phyloP scores from a whole-genome alignment of 768 basidiomycete species.

The Mycena vitilis region DNA sequence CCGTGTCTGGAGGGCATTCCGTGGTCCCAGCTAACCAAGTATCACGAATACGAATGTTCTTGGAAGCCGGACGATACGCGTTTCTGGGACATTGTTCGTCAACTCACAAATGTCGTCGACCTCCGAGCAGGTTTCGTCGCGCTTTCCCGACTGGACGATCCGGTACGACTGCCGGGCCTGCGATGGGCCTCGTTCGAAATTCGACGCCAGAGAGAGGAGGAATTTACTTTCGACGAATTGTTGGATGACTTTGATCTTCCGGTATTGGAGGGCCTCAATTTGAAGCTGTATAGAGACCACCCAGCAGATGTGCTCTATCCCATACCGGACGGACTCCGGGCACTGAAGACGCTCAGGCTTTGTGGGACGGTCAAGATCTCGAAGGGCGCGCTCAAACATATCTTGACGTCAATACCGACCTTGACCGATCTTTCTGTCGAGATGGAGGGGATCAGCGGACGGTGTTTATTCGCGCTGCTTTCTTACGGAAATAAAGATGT shows the following conservation, averaged over 20 bases:
- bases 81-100: not conserved
- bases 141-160: not conserved
- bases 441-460: not conserved
- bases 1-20: not conserved
- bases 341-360: not conserved
- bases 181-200: not conserved
- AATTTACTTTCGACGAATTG: not conserved
- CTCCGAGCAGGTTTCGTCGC: not conserved
- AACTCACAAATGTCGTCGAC: not conserved
- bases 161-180: not conserved
- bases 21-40: not conserved
- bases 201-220: not conserved
- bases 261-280: not conserved
- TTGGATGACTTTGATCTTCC: not conserved
- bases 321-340: not conserved
- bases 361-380: not conserved
- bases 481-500: not conserved
- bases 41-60: not conserved
- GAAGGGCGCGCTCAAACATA: not conserved
- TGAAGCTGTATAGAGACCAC: not conserved
- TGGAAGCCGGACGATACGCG: not conserved
- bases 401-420: not conserved
- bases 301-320: not conserved
- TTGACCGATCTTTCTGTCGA: slow-evolving; percentile 1
- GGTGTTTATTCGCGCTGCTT: not conserved